A percentile compares a stretch with the other conserved stretches of the same genome.
Conservation (phyloP, 371 early-diverging fungal species). For the Mucor irregularis region DNA sequence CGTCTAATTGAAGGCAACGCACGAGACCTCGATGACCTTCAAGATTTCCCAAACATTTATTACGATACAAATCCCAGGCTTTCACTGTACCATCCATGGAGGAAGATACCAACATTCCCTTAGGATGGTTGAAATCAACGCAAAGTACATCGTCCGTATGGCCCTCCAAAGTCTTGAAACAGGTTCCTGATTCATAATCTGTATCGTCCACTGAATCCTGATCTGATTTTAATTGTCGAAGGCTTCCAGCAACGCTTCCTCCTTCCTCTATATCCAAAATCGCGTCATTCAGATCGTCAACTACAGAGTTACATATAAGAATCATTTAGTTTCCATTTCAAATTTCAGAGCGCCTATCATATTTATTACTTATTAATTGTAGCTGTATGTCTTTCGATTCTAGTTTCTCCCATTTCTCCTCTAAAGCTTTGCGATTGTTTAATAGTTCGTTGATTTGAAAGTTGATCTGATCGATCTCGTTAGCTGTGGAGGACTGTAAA, state of each 20-base stretch:
- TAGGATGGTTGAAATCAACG: slow-evolving; percentile 68
- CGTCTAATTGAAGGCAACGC: slow-evolving; percentile 70
- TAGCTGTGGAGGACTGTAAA: slow-evolving; percentile 39
- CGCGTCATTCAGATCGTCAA: slow-evolving; percentile 40
- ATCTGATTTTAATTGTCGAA: slow-evolving; percentile 2
- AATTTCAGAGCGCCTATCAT: background rate
- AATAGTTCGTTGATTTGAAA: slow-evolving; percentile 56
- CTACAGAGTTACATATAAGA: slow-evolving; percentile 10
- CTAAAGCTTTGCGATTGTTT: slow-evolving; percentile 52
- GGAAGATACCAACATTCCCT: slow-evolving; percentile 71
- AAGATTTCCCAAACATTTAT: slow-evolving; percentile 58
- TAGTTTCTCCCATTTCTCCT: slow-evolving; percentile 54
- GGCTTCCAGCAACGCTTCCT: slow-evolving; percentile 4
- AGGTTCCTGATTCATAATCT: slow-evolving; percentile 39
- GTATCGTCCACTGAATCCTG: slow-evolving; percentile 22
- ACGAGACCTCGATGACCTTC: slow-evolving; percentile 64
- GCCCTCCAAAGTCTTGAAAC: slow-evolving; percentile 63
- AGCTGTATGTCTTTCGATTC: slow-evolving; percentile 54
- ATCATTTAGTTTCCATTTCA: background rate
- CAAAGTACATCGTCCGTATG: slow-evolving; percentile 74
- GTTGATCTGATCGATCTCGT: slow-evolving; percentile 67
- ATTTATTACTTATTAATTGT: slow-evolving; percentile 21
- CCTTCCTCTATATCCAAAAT: slow-evolving; percentile 41
- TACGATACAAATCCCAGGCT: slow-evolving; percentile 70
- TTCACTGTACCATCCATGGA: slow-evolving; percentile 78